Evolutionary conservation across 306 rosid species (phyloP).

Genomic region (Morella rubra): DNA sequence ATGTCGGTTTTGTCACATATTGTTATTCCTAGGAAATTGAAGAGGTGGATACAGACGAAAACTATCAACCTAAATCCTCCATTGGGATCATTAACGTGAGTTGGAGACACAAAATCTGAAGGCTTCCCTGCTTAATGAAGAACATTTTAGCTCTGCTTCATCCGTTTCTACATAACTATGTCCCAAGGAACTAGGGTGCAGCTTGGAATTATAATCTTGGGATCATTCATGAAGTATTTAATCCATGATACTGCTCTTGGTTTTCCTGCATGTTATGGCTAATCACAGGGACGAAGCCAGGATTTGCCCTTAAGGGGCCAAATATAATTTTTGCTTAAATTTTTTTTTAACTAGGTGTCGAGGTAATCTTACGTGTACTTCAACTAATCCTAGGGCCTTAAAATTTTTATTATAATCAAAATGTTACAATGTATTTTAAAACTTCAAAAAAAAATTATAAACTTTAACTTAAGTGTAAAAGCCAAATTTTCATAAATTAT

Average conservation of each 20-base stretch:
- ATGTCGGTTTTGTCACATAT: background rate
- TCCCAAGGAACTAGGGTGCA: background rate
- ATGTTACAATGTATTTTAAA: too few relatives aligned
- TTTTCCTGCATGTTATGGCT: background rate
- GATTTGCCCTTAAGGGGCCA: too few relatives aligned
- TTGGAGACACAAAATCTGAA: conserved; percentile 56
- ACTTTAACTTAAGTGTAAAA: too few relatives aligned
- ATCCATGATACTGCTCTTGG: background rate
- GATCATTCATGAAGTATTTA: background rate
- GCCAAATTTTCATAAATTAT: too few relatives aligned
- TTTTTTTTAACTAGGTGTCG: too few relatives aligned
- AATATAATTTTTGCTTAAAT: too few relatives aligned
- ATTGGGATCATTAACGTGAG: conserved; percentile 63
- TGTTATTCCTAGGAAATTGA: conserved; percentile 53
- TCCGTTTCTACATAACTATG: background rate
- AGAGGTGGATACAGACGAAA: conserved; percentile 97
- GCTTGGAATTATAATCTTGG: background rate
- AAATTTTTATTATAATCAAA: too few relatives aligned
- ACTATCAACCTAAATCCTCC: conserved; percentile 71
- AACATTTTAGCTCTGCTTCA: background rate
- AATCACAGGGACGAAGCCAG: too few relatives aligned
- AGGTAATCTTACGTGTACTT: too few relatives aligned
- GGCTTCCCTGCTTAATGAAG: background rate
- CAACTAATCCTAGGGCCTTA: too few relatives aligned
- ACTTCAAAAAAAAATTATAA: too few relatives aligned